These are phyloP conservation scores for Lactifluus echinatus DNA, from an alignment of 768 basidiomycete genomes.

Conservation along the genomic window DNA sequence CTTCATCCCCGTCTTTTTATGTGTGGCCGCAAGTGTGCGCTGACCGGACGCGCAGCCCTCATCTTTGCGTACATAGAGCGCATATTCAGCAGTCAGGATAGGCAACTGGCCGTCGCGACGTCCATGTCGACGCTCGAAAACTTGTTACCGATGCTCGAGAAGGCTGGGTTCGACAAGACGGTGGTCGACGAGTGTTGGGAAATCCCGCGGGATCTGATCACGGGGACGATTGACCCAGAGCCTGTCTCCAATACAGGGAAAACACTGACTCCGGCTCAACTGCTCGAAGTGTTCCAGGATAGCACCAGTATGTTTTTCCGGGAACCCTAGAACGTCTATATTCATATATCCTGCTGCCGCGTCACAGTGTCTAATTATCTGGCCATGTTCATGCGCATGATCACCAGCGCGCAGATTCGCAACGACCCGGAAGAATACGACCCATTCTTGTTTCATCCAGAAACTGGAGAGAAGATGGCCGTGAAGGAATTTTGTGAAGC, in stretches of 20 bases:
- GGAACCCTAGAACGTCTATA: too few relatives aligned
- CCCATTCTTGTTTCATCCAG: slow-evolving; percentile 71
- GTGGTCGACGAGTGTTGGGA: slow-evolving; percentile 74
- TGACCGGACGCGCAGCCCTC: slow-evolving; percentile 44
- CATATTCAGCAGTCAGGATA: slow-evolving; percentile 44
- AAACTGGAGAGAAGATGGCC: slow-evolving; percentile 48
- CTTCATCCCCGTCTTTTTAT: background rate
- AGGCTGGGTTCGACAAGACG: slow-evolving; percentile 53
- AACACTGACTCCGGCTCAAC: slow-evolving; percentile 26
- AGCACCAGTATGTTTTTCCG: slow-evolving; percentile 21
- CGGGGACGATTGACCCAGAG: slow-evolving; percentile 32
- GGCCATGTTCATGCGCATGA: slow-evolving; percentile 70
- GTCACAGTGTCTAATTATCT: slow-evolving; percentile 56
- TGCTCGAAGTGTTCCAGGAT: slow-evolving; percentile 48
- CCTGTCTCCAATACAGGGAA: slow-evolving; percentile 25
- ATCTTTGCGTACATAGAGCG: slow-evolving; percentile 74
- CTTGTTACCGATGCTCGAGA: slow-evolving; percentile 42
- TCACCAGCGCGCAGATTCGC: slow-evolving; percentile 80
- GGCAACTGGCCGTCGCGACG: slow-evolving; percentile 37
- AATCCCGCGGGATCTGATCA: slow-evolving; percentile 45
- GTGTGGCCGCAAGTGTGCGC: too few relatives aligned
- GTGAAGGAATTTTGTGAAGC: slow-evolving; percentile 62
- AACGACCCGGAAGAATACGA: slow-evolving; percentile 49
- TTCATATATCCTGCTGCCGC: slow-evolving; percentile 20
- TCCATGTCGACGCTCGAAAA: slow-evolving; percentile 45